Evolutionary conservation across 805 yeast species (phyloP).

Genomic region (Kazachstania kunashirensis): DNA sequence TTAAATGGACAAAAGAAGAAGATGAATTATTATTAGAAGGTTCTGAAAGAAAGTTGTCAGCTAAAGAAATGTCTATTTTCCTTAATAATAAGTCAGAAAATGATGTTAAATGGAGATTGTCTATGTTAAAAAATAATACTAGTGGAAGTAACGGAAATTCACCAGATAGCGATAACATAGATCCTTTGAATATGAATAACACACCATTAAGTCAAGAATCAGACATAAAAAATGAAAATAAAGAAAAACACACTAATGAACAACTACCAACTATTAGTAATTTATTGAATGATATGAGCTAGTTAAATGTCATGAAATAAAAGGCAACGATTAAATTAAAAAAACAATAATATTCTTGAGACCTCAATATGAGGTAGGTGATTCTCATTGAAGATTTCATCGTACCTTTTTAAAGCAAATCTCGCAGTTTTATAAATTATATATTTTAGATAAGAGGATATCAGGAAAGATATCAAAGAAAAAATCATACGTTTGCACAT

Average conservation of each 20-base stretch:
- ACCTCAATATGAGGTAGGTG: too few species aligned
- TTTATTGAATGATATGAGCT: slow-evolving; percentile 13
- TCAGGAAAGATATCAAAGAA: too few species aligned
- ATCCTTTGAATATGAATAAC: slow-evolving; percentile 2
- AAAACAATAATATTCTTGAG: too few species aligned
- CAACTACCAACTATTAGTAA: slow-evolving; percentile 16
- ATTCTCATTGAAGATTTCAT: too few species aligned
- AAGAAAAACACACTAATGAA: background rate
- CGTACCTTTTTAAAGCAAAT: too few species aligned
- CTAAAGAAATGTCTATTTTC: slow-evolving; percentile 64
- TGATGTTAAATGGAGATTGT: slow-evolving; percentile 59
- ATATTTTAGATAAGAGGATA: too few species aligned
- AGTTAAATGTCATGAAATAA: too few species aligned
- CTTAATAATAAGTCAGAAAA: slow-evolving; percentile 63
- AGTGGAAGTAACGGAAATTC: background rate
- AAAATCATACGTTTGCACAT: too few species aligned
- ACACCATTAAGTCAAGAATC: background rate
- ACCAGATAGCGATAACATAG: slow-evolving; percentile 14
- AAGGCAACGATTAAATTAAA: too few species aligned
- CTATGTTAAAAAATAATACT: slow-evolving; percentile 16
- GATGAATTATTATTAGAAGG: slow-evolving; percentile 55
- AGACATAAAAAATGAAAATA: background rate
- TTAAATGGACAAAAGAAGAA: slow-evolving; percentile 50
- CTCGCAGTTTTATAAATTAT: too few species aligned
- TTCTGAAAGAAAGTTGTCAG: slow-evolving; percentile 45